Evolutionary conservation across 352 stramenopile genomes (phyloP).

Genomic region (Thalassiosira hispida): DNA sequence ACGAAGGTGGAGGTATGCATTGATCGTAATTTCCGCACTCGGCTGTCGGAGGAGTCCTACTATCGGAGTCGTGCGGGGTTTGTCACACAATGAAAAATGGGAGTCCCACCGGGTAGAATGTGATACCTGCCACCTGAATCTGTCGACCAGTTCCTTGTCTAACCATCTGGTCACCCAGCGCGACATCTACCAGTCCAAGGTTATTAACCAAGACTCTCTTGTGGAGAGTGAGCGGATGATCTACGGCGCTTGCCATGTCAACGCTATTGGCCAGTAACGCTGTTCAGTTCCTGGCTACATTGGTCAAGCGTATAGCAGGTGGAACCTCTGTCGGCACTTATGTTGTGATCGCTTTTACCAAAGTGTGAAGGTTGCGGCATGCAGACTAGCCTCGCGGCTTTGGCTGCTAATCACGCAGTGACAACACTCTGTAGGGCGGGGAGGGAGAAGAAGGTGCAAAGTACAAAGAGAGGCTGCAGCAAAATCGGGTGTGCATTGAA

Average conservation of each 20-base stretch:
- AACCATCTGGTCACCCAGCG: background rate
- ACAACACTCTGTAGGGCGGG: background rate
- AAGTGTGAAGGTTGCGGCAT: background rate
- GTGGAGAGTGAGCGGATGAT: background rate
- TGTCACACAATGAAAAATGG: too few species aligned
- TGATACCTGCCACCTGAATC: background rate
- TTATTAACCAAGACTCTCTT: too few species aligned
- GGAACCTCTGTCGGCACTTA: background rate
- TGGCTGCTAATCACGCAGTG: too few species aligned
- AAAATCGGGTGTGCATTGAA: background rate
- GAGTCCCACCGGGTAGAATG: background rate
- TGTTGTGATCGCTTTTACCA: background rate
- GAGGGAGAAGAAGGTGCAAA: background rate
- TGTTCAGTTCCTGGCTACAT: background rate
- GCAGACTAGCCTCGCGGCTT: background rate
- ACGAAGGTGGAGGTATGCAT: too few species aligned
- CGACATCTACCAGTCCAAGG: constrained; percentile 1
- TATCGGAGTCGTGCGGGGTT: too few species aligned
- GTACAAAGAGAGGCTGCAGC: background rate
- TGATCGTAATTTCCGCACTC: too few species aligned
- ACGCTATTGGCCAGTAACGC: too few species aligned
- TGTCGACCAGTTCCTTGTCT: background rate
- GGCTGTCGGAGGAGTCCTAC: too few species aligned
- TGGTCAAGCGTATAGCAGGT: background rate
- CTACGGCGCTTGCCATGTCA: background rate